Percentiles rank a stretch among this genome's conserved stretches.
phyloP scores from a whole-genome alignment of 305 asterid genomes.

The Petunia hybrid region DNA sequence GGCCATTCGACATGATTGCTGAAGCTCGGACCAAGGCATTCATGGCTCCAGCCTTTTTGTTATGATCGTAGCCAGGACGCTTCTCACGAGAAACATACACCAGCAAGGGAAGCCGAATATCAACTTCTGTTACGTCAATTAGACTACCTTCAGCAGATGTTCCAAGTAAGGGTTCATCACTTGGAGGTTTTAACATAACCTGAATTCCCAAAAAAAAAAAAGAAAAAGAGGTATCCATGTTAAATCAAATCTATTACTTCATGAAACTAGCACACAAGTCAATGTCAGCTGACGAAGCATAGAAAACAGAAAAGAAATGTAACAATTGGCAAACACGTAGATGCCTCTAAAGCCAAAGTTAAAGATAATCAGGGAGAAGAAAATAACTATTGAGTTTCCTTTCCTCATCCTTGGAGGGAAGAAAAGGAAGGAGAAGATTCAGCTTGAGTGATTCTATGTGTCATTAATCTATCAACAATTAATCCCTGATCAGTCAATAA shows the following conservation, averaged over 20 bases:
- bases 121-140: slow-evolving; percentile 74
- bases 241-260: slow-evolving; percentile 25
- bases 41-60: slow-evolving; percentile 97
- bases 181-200: slow-evolving; percentile 99
- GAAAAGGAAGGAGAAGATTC: neutral
- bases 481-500: neutral
- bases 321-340: neutral
- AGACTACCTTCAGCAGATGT: slow-evolving; percentile 50
- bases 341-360: neutral
- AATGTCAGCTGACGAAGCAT: neutral
- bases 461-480: neutral
- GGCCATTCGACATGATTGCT: slow-evolving; percentile 93
- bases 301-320: slow-evolving; percentile 16
- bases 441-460: neutral
- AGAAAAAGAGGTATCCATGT: neutral
- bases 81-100: slow-evolving; percentile 94
- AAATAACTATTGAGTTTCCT: neutral
- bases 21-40: slow-evolving; percentile 92
- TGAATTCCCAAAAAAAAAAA: slow-evolving; percentile 37
- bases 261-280: neutral
- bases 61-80: slow-evolving; percentile 93
- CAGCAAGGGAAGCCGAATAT: slow-evolving; percentile 85
- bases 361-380: neutral
- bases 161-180: slow-evolving; percentile 86
- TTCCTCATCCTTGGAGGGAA: slow-evolving; percentile 16